Conservation (phyloP, 1,284 basidiomycete genomes). For the Prillingera fragicola region DNA sequence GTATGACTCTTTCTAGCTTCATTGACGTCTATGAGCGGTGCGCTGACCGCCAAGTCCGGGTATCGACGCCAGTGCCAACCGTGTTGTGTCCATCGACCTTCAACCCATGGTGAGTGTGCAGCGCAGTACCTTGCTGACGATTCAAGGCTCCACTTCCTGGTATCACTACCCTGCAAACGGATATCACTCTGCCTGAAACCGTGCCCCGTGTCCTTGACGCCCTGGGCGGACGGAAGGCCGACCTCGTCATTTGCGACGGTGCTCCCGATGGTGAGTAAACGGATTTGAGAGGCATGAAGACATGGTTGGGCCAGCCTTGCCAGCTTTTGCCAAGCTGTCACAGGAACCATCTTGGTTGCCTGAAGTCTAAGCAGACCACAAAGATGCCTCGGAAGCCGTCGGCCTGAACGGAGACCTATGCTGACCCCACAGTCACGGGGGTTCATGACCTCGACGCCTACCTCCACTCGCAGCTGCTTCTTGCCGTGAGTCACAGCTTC, state of each 20-base stretch:
- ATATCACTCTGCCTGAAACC: slow-evolving; percentile 54
- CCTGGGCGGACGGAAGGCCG: slow-evolving; percentile 51
- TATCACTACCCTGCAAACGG: slow-evolving; percentile 54
- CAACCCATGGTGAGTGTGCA: slow-evolving; percentile 52
- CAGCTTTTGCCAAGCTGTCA: too few relatives aligned
- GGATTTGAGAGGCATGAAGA: background rate
- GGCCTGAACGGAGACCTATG: background rate
- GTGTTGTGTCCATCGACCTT: slow-evolving; percentile 55
- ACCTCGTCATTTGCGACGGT: slow-evolving; percentile 57
- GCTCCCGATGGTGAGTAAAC: slow-evolving; percentile 52
- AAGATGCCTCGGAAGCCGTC: too few relatives aligned
- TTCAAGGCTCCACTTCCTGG: slow-evolving; percentile 52
- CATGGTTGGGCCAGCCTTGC: background rate
- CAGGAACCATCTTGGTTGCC: too few relatives aligned
- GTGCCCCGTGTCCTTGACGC: slow-evolving; percentile 52
- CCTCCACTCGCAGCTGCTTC: slow-evolving; percentile 55
- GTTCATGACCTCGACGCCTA: slow-evolving; percentile 57
- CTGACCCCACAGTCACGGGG: slow-evolving; percentile 51
- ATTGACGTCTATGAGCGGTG: too few relatives aligned
- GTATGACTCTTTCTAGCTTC: too few relatives aligned
- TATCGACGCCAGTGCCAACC: slow-evolving; percentile 21
- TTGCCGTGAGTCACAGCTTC: slow-evolving; percentile 46
- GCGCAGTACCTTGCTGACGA: background rate
- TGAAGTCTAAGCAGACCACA: too few relatives aligned
- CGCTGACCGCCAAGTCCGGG: slow-evolving; percentile 10